Base-by-base conservation (phyloP, 2,329 filamentous ascomycete genomes). In the Pseudogymnoascus sp. region DNA sequence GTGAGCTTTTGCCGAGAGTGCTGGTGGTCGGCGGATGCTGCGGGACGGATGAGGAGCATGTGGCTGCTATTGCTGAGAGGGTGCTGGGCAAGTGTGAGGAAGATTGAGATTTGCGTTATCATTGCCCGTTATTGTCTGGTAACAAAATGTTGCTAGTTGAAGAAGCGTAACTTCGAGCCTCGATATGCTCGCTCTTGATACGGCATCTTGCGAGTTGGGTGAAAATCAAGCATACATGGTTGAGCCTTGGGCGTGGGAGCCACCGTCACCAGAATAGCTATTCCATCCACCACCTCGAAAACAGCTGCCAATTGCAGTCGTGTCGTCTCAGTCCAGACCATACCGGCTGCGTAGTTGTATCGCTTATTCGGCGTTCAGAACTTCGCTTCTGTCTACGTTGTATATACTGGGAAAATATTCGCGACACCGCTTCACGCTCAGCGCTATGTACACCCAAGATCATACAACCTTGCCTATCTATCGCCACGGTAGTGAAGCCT, bases 1-100 rank as follows among this genome's bases (percentile, higher is more conserved):
- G 26, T 17, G 50, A 57, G 50, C 42, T 65, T 8, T 19, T 66
- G n/a, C 64, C 65, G n/a, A 33, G 17, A 4, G 36, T 65, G 3
- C 31, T 44, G 40, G 65, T 65, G 1, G 31, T 66, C 4, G 65
- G 65, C 10, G 65, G 65, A 0, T 66, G 65, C 15, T 66, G 65
- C 61, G 65, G 65, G 7, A 66, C 64, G 19, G 65, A 66, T 38
- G 64, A 66, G 59, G 65, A 66, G 35, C 65, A 66, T 17, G 40
- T 66, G 7, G 60, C 28, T 4, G 64, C 64, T 26, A 62, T 62
- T 62, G 60, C 60, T 4, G 60, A 62, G 60, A 42, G 33, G 21
- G 60, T 47, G 38, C 19, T 62, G 36, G 44, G 60, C 5, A 57
- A 57, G 28, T 3, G 4, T 19, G 50, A 57, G 50, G 50, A 57